Base-by-base conservation (phyloP, 225 moss, liverwort and hornwort genomes). In the Straminergon stramineum region DNA sequence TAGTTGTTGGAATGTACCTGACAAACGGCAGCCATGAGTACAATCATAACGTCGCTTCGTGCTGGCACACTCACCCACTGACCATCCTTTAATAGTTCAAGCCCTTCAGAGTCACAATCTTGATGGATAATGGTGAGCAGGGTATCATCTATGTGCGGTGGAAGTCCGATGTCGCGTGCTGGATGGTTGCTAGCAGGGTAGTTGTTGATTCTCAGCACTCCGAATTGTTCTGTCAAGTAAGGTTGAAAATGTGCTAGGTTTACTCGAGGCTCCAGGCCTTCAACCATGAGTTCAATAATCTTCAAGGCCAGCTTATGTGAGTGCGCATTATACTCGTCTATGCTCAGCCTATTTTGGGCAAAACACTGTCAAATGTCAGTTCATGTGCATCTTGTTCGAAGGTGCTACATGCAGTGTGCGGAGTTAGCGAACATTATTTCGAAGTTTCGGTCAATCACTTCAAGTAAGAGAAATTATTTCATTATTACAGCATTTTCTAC, bases 11-110 rank as follows among this genome's bases (percentile, higher is more conserved):
- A 84, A 52, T 82, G 35, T 89, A 93, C 93, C 93, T 93, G 93
- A 84, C 90, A 93, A 86, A 93, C 93, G 82, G 93, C 91, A 52
- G 93, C 91, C 71, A 93, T 90, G 45, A 91, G 91, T 67, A 93
- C 90, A 90, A 88, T 75, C 93, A 93, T 76, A 71, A 79, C 79
- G 87, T 93, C 86, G 86, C 70, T 88, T 52, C 88, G 85, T 57
- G 93, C 90, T 85, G 90, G 91, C 66, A 93, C 91, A 65, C 51
- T 89, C 60, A 93, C 91, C 93, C 93, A 93, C 74, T 90, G 89
- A 67, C 91, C 93, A 68, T 90, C 88, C 83, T 90, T 91, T 34
- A 71, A 55, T 66, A 93, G 71, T 83, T 93, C 91, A 78, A 93
- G 91, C 43, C 91, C 93, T 86, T 89, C 93, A 61, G 86, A 91